These are phyloP conservation scores for Ustilago tritici DNA, from an alignment of 1,284 basidiomycete genomes.

Conservation along the genomic window DNA sequence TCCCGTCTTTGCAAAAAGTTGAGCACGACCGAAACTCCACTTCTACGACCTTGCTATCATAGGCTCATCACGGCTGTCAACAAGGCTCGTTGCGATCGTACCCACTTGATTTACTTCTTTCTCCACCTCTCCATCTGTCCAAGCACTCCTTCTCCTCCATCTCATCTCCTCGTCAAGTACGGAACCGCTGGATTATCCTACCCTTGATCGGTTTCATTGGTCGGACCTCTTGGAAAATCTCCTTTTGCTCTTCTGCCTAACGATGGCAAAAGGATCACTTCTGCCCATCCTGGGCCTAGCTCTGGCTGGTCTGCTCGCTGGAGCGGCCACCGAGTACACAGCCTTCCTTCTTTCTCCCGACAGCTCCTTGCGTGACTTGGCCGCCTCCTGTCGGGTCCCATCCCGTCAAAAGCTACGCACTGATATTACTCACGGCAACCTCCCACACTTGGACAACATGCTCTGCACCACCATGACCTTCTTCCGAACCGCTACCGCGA, in stretches of 20 bases:
- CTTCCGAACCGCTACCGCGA: constrained; percentile 27
- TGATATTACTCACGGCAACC: constrained; percentile 34
- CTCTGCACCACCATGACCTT: constrained; percentile 49
- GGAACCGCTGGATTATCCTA: too few species aligned
- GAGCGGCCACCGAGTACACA: constrained; percentile 27
- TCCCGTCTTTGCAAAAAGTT: constrained; percentile 7
- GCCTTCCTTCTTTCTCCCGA: constrained; percentile 29
- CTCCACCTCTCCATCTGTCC: not conserved
- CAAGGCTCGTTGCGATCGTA: too few species aligned
- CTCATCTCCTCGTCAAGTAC: not conserved
- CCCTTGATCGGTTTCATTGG: too few species aligned
- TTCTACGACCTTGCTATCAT: not conserved
- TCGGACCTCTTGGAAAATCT: not conserved
- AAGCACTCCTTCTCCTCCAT: not conserved
- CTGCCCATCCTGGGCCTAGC: constrained; percentile 36
- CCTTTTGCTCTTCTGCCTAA: not conserved
- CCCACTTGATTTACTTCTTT: not conserved
- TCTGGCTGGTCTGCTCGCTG: constrained; percentile 31
- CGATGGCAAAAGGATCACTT: constrained; percentile 38
- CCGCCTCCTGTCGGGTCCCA: constrained; percentile 24
- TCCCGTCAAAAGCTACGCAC: constrained; percentile 42
- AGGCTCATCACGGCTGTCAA: not conserved
- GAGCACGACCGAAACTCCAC: not conserved
- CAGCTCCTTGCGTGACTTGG: constrained; percentile 19
- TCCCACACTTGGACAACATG: constrained; percentile 45